These are phyloP conservation scores for Clausena lansium DNA, from an alignment of 345 rosid species.

Conservation along the genomic window DNA sequence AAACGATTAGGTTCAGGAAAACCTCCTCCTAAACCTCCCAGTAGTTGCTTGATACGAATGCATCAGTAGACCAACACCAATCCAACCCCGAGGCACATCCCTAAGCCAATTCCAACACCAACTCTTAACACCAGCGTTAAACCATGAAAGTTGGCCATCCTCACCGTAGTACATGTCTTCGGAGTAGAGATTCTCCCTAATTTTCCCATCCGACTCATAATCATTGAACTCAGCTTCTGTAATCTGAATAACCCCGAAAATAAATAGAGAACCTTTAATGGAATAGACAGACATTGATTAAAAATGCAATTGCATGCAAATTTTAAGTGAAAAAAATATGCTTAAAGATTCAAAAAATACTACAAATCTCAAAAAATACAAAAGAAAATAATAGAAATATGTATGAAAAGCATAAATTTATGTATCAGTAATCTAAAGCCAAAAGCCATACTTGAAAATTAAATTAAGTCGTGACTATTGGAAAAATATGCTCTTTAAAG, in stretches of 20 bases:
- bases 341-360: not conserved
- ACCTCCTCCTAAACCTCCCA: slow-evolving; percentile 86
- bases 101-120: slow-evolving; percentile 94
- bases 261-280: too few relatives aligned
- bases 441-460: not conserved
- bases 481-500: too few relatives aligned
- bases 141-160: slow-evolving; percentile 91
- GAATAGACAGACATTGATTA: too few relatives aligned
- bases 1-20: slow-evolving; percentile 39
- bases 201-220: slow-evolving; percentile 56
- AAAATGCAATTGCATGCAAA: not conserved
- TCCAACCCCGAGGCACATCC: slow-evolving; percentile 90
- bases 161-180: slow-evolving; percentile 71
- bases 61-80: slow-evolving; percentile 94
- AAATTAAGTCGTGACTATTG: too few relatives aligned
- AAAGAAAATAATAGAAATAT: not conserved
- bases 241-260: slow-evolving; percentile 45
- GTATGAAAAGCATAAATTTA: not conserved
- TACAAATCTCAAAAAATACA: not conserved
- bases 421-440: not conserved
- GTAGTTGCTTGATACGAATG: slow-evolving; percentile 93
- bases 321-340: not conserved
- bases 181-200: slow-evolving; percentile 42
- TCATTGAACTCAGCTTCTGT: slow-evolving; percentile 48
- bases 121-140: slow-evolving; percentile 94